These are phyloP conservation scores for Aquilaria agallochum DNA, from an alignment of 441 rosid genomes.

Conservation along the genomic window DNA sequence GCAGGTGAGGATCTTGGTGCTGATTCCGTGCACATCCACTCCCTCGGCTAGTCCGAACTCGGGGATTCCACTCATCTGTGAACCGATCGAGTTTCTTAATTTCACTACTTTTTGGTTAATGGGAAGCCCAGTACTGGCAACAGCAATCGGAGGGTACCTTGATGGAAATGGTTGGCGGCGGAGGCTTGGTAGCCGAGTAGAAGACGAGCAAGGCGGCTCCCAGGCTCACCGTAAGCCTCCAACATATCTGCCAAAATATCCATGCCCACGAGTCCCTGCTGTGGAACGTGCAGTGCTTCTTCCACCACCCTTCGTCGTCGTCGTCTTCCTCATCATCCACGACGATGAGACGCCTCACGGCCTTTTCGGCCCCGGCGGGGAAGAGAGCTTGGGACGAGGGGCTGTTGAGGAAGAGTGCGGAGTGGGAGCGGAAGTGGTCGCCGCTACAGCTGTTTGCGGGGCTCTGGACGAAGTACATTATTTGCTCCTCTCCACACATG, in stretches of 20 bases:
- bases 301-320: constrained; percentile 34
- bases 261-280: constrained; percentile 47
- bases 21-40: constrained; percentile 61
- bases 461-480: constrained; percentile 64
- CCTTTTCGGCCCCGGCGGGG: constrained; percentile 16
- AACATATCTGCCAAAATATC: constrained; percentile 58
- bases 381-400: constrained; percentile 32
- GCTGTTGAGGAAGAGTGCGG: constrained; percentile 22
- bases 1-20: constrained; percentile 67
- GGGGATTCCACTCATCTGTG: constrained; percentile 49
- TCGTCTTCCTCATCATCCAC: constrained; percentile 14
- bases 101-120: constrained; percentile 7
- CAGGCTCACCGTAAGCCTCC: constrained; percentile 76
- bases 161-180: constrained; percentile 56
- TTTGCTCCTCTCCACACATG: neutral
- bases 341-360: constrained; percentile 37
- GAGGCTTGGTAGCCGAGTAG: constrained; percentile 75
- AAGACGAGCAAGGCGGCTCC: constrained; percentile 73
- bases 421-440: constrained; percentile 28
- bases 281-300: constrained; percentile 46
- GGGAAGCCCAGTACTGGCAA: neutral
- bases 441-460: constrained; percentile 40
- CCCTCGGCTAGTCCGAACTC: constrained; percentile 71
- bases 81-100: neutral
- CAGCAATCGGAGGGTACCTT: constrained; percentile 34